phyloP scores from a whole-genome alignment of 345 rosid genomes.

The Gossypium bickii region DNA sequence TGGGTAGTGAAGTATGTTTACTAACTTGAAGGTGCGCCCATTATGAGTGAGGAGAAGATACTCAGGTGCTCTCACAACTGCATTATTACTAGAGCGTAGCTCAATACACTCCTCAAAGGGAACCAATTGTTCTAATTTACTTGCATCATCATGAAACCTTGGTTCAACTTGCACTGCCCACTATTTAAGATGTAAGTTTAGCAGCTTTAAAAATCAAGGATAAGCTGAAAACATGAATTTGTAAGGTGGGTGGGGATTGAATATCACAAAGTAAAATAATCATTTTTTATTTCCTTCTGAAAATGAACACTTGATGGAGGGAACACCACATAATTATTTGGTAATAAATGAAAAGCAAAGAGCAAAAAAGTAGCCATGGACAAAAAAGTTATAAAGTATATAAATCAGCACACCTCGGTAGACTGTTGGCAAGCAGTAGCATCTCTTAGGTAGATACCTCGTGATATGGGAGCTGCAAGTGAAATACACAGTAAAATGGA shows the following conservation, averaged over 20 bases:
- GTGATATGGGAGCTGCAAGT: constrained; percentile 66
- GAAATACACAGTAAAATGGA: constrained; percentile 17
- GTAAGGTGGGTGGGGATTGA: not conserved
- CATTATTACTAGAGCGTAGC: constrained; percentile 63
- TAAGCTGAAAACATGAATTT: not conserved
- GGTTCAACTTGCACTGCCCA: constrained; percentile 94
- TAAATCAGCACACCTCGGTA: constrained; percentile 63
- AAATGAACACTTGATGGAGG: not conserved
- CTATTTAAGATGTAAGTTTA: constrained; percentile 40
- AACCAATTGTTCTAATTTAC: constrained; percentile 82
- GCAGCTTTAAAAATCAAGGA: constrained; percentile 16
- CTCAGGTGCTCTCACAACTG: constrained; percentile 75
- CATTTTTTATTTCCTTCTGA: not conserved
- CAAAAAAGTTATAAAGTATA: constrained; percentile 10
- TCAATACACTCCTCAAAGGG: constrained; percentile 93
- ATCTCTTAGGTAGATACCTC: constrained; percentile 93
- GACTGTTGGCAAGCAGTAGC: constrained; percentile 60
- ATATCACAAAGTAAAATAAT: not conserved
- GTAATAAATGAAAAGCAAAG: not conserved
- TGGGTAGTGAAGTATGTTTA: constrained; percentile 23
- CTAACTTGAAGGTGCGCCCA: constrained; percentile 95
- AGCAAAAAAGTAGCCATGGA: not conserved
- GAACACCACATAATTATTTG: not conserved
- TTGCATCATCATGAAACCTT: constrained; percentile 90
- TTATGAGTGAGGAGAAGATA: constrained; percentile 86